Base-by-base conservation (phyloP, 805 yeast species). In the Candida sonorensis region DNA sequence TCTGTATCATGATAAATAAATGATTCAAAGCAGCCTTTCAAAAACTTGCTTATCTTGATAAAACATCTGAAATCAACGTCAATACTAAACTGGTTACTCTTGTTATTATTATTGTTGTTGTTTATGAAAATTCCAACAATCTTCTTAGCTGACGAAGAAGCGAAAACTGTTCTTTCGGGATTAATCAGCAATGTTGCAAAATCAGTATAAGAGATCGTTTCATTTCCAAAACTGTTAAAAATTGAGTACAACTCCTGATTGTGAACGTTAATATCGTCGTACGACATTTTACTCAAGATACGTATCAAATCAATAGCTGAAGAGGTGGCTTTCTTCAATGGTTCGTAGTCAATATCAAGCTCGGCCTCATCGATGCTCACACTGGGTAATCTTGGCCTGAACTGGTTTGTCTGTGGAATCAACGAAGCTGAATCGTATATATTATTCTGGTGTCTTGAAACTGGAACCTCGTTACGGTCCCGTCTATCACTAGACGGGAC, bases 11-110 rank as follows among this genome's bases (percentile, higher is more conserved):
- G 50, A 36, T 39, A 48, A 15, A 41, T 44, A 35, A 56, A 56
- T 10, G 56, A 51, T 3, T 42, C 48, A 31, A 40, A 48, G 37
- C 59, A 56, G 3, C 59, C 59, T 33, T 55, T 51, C 14, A 55
- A 21, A 31, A 56, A 57, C n/a, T 33, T 36, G 27, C 53, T 45
- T 31, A 56, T 26, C n/a, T 41, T 42, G 14, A 56, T 42, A 30
- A 57, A 57, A 18, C 42, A 41, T 15, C 53, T 38, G 18, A 50
- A 52, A 35, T 53, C 53, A 17, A 52, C 23, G 17, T 45, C 45
- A 15, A 22, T n/a, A 25, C 10, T 14, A 19, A 19, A 10, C n/a
- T 10, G 26, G 25, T n/a, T 19, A 21, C 12, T 19, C 7, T 5
- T 13, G 24, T 11, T 22, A 7, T 13, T 7, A 22, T 13, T 22